phyloP scores from a whole-genome alignment of 805 yeast genomes.

The Suhomyces tanzawaensis region DNA sequence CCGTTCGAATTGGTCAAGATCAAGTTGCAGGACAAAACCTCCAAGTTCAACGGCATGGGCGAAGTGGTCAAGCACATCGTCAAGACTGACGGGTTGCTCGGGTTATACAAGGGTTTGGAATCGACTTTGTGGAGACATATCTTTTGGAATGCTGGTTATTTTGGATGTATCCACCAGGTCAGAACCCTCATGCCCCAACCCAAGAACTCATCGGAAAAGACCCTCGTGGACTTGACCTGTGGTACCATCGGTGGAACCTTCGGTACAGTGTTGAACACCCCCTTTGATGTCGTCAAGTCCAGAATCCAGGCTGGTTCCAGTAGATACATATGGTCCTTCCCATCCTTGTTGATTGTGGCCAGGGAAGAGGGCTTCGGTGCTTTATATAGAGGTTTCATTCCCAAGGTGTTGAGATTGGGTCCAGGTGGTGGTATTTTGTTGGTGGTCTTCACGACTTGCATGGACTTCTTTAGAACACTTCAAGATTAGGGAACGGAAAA shows the following conservation, averaged over 20 bases:
- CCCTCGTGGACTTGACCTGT: slow-evolving; percentile 81
- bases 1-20: slow-evolving; percentile 97
- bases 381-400: slow-evolving; percentile 92
- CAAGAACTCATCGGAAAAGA: slow-evolving; percentile 65
- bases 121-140: slow-evolving; percentile 97
- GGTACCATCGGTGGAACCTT: slow-evolving; percentile 97
- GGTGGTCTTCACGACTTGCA: slow-evolving; percentile 92
- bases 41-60: slow-evolving; percentile 78
- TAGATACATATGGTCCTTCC: slow-evolving; percentile 90
- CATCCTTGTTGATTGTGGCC: slow-evolving; percentile 69
- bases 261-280: slow-evolving; percentile 94
- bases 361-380: slow-evolving; percentile 92
- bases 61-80: slow-evolving; percentile 78
- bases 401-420: slow-evolving; percentile 94
- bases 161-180: slow-evolving; percentile 90
- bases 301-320: slow-evolving; percentile 91
- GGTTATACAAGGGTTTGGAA: slow-evolving; percentile 92
- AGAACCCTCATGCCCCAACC: slow-evolving; percentile 78
- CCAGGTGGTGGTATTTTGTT: slow-evolving; percentile 99
- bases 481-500: slow-evolving; percentile 22
- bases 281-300: slow-evolving; percentile 96
- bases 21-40: slow-evolving; percentile 84
- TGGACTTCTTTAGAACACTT: slow-evolving; percentile 84
- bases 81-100: slow-evolving; percentile 71
- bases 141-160: slow-evolving; percentile 97